A percentile compares a stretch with the other conserved stretches of the same genome.
These are phyloP conservation scores for Papiliotrema laurentii DNA, from an alignment of 1,284 basidiomycete species.

Conservation along the genomic window DNA sequence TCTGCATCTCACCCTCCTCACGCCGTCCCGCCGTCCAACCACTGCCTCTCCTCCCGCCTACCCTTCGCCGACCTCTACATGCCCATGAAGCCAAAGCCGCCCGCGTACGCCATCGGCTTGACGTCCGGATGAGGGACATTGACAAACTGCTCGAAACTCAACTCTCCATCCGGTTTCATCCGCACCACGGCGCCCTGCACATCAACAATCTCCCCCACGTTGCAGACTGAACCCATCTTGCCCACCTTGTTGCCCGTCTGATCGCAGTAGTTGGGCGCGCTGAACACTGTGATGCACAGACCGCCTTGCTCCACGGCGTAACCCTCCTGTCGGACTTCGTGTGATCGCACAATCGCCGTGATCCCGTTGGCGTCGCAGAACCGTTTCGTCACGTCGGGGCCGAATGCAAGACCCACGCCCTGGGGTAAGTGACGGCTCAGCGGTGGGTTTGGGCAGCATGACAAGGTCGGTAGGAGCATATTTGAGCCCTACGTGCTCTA, in stretches of 20 bases:
- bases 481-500: too few species aligned
- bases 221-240: not conserved
- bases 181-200: conserved; percentile 57
- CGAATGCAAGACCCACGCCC: conserved; percentile 95
- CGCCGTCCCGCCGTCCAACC: too few species aligned
- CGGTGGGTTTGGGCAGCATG: too few species aligned
- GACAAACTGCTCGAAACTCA: conserved; percentile 75
- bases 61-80: too few species aligned
- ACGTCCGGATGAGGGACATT: conserved; percentile 82
- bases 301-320: conserved; percentile 58
- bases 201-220: not conserved
- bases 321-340: conserved; percentile 86
- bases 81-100: conserved; percentile 42
- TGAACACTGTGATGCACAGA: conserved; percentile 49
- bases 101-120: conserved; percentile 85
- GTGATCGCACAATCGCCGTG: conserved; percentile 86
- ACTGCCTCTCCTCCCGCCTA: too few species aligned
- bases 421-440: too few species aligned
- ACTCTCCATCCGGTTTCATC: conserved; percentile 71
- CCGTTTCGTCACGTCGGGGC: conserved; percentile 80
- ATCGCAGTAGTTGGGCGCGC: conserved; percentile 49
- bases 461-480: too few species aligned
- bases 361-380: conserved; percentile 88
- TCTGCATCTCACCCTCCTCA: too few species aligned
- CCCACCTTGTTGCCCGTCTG: conserved; percentile 49